These are phyloP conservation scores for Collybiopsis confluens DNA, from an alignment of 768 basidiomycete genomes.

Conservation along the genomic window DNA sequence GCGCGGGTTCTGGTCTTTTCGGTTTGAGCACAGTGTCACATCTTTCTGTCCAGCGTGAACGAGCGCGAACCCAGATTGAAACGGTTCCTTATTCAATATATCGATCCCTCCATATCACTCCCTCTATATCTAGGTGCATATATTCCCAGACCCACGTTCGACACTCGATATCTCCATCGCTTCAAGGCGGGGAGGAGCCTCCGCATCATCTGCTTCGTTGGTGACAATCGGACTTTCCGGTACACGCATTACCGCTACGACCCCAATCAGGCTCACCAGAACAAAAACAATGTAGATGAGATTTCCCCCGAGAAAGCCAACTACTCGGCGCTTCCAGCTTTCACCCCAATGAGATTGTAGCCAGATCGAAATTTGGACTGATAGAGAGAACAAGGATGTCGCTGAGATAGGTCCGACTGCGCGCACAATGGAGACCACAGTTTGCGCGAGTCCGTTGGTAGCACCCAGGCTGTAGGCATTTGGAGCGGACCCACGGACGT, in stretches of 20 bases:
- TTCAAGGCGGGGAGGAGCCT: too few relatives aligned
- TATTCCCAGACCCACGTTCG: too few relatives aligned
- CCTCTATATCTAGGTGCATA: too few relatives aligned
- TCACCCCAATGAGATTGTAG: neutral
- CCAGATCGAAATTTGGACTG: conserved; percentile 23
- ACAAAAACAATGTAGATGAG: conserved; percentile 28
- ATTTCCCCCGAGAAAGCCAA: conserved; percentile 28
- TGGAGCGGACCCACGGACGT: conserved; percentile 50
- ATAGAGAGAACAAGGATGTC: conserved; percentile 48
- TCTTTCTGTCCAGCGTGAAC: too few relatives aligned
- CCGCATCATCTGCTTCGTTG: too few relatives aligned
- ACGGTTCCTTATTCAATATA: too few relatives aligned
- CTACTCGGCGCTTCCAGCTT: neutral
- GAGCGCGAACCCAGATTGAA: too few relatives aligned
- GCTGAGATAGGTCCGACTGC: conserved; percentile 41
- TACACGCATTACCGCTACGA: neutral
- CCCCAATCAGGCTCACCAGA: neutral
- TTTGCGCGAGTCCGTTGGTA: conserved; percentile 46
- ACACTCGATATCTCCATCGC: too few relatives aligned
- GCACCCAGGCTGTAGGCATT: conserved; percentile 51
- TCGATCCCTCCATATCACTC: too few relatives aligned
- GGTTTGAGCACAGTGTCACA: too few relatives aligned
- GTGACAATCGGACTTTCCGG: neutral
- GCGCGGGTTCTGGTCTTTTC: too few relatives aligned
- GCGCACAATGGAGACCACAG: conserved; percentile 34